Evolutionary conservation across 2,329 filamentous ascomycete species (phyloP).

Genomic region (Talaromyces piceae): DNA sequence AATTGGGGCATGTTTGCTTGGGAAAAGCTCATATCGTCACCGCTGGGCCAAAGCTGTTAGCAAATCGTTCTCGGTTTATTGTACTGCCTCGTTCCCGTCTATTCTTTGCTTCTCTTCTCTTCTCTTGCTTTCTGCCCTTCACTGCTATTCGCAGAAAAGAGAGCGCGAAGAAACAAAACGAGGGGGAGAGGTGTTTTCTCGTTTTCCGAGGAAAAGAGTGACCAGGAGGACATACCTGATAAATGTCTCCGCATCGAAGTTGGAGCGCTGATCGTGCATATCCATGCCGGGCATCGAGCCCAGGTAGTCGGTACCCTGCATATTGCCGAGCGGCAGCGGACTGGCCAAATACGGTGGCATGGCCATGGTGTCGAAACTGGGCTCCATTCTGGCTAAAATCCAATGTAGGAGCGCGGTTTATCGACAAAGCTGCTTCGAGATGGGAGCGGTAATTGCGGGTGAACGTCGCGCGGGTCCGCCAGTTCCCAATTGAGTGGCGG

Average conservation of each 20-base stretch:
- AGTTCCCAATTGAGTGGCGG: neutral
- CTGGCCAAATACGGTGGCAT: conserved; percentile 58
- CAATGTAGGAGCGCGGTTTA: conserved; percentile 5
- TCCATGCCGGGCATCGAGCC: conserved; percentile 47
- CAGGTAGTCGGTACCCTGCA: conserved; percentile 42
- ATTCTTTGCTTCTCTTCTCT: neutral
- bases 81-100: too few relatives aligned
- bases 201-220: conserved; percentile 3
- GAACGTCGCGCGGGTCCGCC: too few relatives aligned
- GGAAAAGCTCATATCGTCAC: conserved; percentile 46
- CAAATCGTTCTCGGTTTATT: too few relatives aligned
- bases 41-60: conserved; percentile 28
- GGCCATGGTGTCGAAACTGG: conserved; percentile 52
- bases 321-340: conserved; percentile 49
- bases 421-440: neutral
- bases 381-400: conserved; percentile 39
- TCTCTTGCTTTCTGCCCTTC: too few relatives aligned
- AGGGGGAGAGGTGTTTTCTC: too few relatives aligned
- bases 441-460: too few relatives aligned
- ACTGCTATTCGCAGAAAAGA: too few relatives aligned
- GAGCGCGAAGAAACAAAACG: too few relatives aligned
- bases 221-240: conserved; percentile 44
- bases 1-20: conserved; percentile 35
- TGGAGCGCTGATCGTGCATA: conserved; percentile 51
- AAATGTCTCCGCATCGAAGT: conserved; percentile 54